Conservation (phyloP, 306 rosid species). For the Malus orientalis region DNA sequence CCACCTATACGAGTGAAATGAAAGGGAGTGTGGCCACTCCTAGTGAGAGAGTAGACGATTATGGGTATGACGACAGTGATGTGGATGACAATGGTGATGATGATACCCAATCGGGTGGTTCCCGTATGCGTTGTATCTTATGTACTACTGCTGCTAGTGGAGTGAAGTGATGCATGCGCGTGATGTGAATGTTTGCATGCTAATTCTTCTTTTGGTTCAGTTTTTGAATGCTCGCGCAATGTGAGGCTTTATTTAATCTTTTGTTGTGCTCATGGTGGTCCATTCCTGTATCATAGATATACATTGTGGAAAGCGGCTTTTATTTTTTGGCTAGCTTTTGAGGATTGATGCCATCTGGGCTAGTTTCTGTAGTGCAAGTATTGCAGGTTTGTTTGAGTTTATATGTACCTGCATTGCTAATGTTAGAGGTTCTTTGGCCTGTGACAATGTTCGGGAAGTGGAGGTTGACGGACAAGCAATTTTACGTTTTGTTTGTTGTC, state of each 20-base stretch:
- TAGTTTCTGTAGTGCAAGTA: not conserved
- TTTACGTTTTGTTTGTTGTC: not conserved
- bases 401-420: not conserved
- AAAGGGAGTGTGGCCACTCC: conserved; percentile 27
- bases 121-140: conserved; percentile 84
- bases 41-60: conserved; percentile 21
- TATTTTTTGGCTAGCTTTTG: not conserved
- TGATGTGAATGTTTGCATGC: conserved; percentile 21
- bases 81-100: conserved; percentile 31
- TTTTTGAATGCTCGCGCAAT: not conserved
- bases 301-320: conserved; percentile 10
- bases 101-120: conserved; percentile 26
- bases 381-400: not conserved
- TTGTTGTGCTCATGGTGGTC: not conserved
- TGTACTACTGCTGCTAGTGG: conserved; percentile 89
- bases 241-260: not conserved
- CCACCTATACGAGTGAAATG: conserved; percentile 39
- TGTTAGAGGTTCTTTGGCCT: not conserved
- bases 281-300: not conserved
- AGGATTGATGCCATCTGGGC: not conserved
- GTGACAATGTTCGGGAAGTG: not conserved
- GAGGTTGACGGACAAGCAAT: not conserved
- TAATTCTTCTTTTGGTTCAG: conserved; percentile 5
- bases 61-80: conserved; percentile 41
- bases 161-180: conserved; percentile 17